A percentile compares a stretch with the other conserved stretches of the same genome.
These are phyloP conservation scores for Phellinidium pouzarii DNA, from an alignment of 1,284 basidiomycete genomes.

Conservation along the genomic window DNA sequence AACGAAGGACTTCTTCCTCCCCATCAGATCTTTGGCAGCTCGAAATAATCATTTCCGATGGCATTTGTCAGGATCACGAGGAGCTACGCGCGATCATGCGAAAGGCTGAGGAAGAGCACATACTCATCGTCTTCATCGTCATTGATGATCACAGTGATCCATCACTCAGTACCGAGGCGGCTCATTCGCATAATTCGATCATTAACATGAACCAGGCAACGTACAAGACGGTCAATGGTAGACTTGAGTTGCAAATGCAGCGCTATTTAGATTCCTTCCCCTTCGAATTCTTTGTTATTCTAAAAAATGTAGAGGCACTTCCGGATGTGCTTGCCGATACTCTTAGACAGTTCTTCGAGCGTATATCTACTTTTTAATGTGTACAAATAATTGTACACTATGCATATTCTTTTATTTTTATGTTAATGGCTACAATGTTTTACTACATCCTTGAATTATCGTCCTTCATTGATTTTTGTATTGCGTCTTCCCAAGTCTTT, in stretches of 20 bases:
- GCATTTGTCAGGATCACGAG: constrained; percentile 95
- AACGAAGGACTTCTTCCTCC: constrained; percentile 52
- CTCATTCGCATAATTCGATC: constrained; percentile 63
- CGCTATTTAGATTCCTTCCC: constrained; percentile 96
- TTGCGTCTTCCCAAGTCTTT: constrained; percentile 53
- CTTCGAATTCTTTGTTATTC: constrained; percentile 95
- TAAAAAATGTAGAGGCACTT: constrained; percentile 86
- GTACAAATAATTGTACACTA: constrained; percentile 1
- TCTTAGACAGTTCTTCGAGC: constrained; percentile 86
- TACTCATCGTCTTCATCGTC: constrained; percentile 97
- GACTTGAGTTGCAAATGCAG: constrained; percentile 84
- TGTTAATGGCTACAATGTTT: not conserved
- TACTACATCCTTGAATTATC: not conserved
- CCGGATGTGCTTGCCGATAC: constrained; percentile 91
- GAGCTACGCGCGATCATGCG: constrained; percentile 75
- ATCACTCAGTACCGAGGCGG: constrained; percentile 21
- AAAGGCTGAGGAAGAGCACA: constrained; percentile 82
- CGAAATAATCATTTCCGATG: constrained; percentile 97
- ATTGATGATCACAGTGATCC: constrained; percentile 77
- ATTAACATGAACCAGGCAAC: constrained; percentile 90
- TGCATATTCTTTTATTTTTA: not conserved
- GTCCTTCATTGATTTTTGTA: constrained; percentile 34
- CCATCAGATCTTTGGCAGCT: constrained; percentile 92
- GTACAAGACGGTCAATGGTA: constrained; percentile 81
- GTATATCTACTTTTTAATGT: constrained; percentile 40